These are phyloP conservation scores for Ogataea zsoltii DNA, from an alignment of 805 yeast genomes.

Conservation along the genomic window DNA sequence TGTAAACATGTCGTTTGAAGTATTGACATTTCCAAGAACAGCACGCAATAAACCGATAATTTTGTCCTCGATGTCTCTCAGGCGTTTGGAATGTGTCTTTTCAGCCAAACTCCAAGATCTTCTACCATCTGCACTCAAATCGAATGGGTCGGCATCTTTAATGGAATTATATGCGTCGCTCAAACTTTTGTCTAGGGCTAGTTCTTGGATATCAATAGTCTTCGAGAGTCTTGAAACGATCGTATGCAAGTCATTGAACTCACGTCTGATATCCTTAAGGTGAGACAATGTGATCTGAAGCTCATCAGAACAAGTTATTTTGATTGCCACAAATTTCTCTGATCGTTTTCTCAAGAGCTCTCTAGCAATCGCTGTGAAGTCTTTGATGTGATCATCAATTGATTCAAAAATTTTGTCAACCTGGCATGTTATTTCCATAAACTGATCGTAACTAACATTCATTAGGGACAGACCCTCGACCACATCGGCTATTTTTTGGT, in stretches of 20 bases:
- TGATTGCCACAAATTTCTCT: conserved; percentile 67
- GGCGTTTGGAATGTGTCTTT: conserved; percentile 42
- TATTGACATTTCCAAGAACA: conserved; percentile 39
- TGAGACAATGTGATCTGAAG: conserved; percentile 46
- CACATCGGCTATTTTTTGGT: conserved; percentile 42
- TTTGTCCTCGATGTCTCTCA: conserved; percentile 45
- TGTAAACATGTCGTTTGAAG: conserved; percentile 51
- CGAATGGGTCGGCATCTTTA: conserved; percentile 38
- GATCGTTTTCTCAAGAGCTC: conserved; percentile 74
- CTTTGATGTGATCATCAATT: conserved; percentile 65
- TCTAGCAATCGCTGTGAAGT: conserved; percentile 64
- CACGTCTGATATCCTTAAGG: conserved; percentile 46
- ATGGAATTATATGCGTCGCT: conserved; percentile 44
- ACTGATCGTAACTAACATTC: conserved; percentile 42
- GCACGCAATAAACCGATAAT: conserved; percentile 43
- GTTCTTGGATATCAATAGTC: conserved; percentile 3
- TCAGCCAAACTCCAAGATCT: conserved; percentile 45
- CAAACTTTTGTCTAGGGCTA: conserved; percentile 35
- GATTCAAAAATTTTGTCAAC: conserved; percentile 40
- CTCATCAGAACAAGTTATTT: conserved; percentile 46
- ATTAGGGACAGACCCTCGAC: conserved; percentile 43
- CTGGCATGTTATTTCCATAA: conserved; percentile 34
- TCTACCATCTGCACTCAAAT: conserved; percentile 38
- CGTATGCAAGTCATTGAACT: conserved; percentile 51
- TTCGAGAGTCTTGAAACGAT: conserved; percentile 12